These are phyloP conservation scores for Diplodia intermedia DNA, from an alignment of 2,329 filamentous ascomycete genomes.

Conservation along the genomic window DNA sequence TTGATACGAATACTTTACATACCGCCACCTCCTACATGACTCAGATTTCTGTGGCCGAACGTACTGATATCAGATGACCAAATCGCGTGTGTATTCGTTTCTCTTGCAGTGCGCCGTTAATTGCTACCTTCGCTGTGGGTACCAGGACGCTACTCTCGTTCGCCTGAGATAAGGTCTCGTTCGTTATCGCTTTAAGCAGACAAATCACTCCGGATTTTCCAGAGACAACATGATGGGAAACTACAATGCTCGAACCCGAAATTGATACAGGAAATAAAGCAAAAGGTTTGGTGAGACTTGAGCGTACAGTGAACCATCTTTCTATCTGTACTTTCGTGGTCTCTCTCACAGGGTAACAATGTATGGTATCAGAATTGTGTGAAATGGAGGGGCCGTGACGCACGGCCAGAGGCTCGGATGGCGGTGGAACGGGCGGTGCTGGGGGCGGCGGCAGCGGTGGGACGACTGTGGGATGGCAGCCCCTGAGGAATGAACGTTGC, in stretches of 20 bases:
- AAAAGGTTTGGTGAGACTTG: too few relatives aligned
- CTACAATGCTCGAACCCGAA: neutral
- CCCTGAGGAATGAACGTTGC: neutral
- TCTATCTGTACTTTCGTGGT: neutral
- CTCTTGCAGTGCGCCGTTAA: neutral
- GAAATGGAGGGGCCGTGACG: neutral
- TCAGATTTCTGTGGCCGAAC: neutral
- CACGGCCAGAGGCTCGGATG: slow-evolving; percentile 18
- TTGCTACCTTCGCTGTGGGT: neutral
- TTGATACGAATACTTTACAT: neutral
- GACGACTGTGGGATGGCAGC: neutral
- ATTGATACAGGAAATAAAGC: neutral
- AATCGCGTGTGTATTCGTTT: neutral
- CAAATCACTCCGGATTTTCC: neutral
- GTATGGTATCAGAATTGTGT: neutral
- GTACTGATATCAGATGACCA: neutral
- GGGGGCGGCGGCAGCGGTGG: neutral
- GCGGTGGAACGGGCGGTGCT: slow-evolving; percentile 13
- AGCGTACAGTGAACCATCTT: neutral
- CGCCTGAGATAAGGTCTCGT: neutral
- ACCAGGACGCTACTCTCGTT: neutral
- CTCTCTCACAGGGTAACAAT: neutral
- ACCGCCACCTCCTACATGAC: neutral
- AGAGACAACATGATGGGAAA: neutral
- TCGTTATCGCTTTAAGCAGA: slow-evolving; percentile 23